Evolutionary conservation across 2,329 filamentous ascomycete genomes (phyloP), one percentile per base, ranked within the genome.

Genomic region (Plenodomus biglobosus): DNA sequence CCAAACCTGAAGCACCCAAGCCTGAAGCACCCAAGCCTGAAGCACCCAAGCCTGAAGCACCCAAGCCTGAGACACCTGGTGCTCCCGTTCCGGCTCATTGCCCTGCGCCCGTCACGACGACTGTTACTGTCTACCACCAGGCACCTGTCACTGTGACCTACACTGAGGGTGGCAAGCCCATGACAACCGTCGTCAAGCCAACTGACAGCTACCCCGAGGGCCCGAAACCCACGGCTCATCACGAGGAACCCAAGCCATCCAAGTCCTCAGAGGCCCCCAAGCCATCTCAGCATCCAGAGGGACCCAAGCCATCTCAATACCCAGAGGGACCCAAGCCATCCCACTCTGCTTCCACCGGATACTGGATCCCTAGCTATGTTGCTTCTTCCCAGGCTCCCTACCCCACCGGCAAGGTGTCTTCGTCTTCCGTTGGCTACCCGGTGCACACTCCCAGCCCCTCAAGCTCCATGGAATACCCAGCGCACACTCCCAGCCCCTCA

Each of bases 41-140:
- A 20, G 39, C 51, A n/a, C n/a, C n/a, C n/a, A n/a, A n/a, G n/a
- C n/a, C n/a, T n/a, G n/a, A n/a, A n/a, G n/a, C n/a, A n/a, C n/a
- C n/a, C n/a, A n/a, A n/a, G n/a, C n/a, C n/a, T n/a, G 11, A 24
- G 22, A 6, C 22, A 11, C 15, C 27, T 32, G 13, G 7, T 3
- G 27, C 27, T 36, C 44, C 52, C 10, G 44, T 39, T 17, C 42
- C 46, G 7, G 27, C 7, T 18, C 46, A 40, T 40, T 65, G 62
- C 61, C 62, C 61, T 8, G 59, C 62, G 22, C 56, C 55, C 2
- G 48, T 54, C n/a, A 67, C 62, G 16, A 55, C 62, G 42, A 60
- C 57, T 21, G 48, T 61, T 36, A 59, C 55, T 47, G 47, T 53
- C 24, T 64, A 66, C 27, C 15, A 32, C 11, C 27, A 32, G 27